phyloP scores from a whole-genome alignment of 495 filamentous ascomycete species.

The Podospora appendiculata region DNA sequence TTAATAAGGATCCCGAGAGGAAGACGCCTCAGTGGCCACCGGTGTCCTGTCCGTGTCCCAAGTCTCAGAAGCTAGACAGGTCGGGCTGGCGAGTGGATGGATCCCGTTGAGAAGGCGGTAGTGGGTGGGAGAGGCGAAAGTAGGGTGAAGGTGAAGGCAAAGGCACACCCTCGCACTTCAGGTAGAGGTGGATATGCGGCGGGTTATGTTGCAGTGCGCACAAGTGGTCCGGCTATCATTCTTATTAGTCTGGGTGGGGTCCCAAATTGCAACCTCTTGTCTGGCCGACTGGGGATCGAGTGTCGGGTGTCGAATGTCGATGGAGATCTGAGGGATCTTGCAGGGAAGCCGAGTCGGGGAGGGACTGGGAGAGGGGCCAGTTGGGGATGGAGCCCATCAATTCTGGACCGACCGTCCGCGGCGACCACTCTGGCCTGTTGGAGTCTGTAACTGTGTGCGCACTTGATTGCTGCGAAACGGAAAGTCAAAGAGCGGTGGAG shows the following conservation, averaged over 20 bases:
- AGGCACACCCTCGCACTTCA: not conserved
- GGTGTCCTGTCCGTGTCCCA: too few relatives aligned
- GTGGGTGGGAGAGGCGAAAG: not conserved
- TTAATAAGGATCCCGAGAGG: too few relatives aligned
- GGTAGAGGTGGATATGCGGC: not conserved
- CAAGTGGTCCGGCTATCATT: not conserved
- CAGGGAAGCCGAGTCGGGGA: conserved; percentile 6
- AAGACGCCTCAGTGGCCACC: too few relatives aligned
- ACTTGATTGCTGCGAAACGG: not conserved
- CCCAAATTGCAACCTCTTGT: not conserved
- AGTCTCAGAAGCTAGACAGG: too few relatives aligned
- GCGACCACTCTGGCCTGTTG: too few relatives aligned
- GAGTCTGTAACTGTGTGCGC: too few relatives aligned
- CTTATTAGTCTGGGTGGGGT: not conserved
- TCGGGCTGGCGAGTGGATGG: too few relatives aligned
- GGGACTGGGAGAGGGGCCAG: not conserved
- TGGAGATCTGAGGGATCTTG: not conserved
- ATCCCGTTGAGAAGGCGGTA: not conserved
- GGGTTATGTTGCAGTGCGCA: not conserved
- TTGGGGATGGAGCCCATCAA: conserved; percentile 1
- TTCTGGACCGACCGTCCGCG: not conserved
- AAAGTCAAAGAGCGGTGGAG: conserved; percentile 11
- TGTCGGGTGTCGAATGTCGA: not conserved
- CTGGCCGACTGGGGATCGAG: not conserved
- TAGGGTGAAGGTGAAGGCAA: not conserved